Evolutionary conservation across 768 basidiomycete species (phyloP), one percentile per base, ranked within the genome.

Genomic region (Rossbeevera mucosa): DNA sequence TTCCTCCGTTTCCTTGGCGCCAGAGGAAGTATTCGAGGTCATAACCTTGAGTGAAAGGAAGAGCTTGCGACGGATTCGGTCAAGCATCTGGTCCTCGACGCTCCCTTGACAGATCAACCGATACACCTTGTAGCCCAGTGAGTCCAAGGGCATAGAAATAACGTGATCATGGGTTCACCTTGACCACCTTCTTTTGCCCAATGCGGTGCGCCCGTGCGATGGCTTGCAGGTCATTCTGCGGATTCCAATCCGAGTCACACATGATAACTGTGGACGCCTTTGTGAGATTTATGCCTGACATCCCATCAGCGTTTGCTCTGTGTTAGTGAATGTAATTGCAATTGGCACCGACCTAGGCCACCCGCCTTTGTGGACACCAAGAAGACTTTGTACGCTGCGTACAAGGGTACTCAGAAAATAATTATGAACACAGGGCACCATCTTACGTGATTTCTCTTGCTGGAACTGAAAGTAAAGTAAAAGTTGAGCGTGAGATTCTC

Each of bases 151-250:
- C 11, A 21, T 24, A 6, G 42, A 28, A 8, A 31, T 30, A 16
- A 2, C 13, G 20, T 29, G 20, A 24, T 2, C 2, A 29, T 9
- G 5, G 11, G 25, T 60, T 22, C 59, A 81, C 81, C 65, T 85
- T 80, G 54, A 89, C 87, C 22, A 72, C 71, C 60, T 86, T 86
- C 47, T 79, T 86, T 64, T 89, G 87, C 6, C 87, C 87, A 49
- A 88, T 86, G 9, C 90, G 80, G 65, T 91, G 90, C 0, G 90
- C 90, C 38, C 90, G 77, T 21, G 90, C 90, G 66, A 91, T 89
- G 0, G 90, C 90, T 68, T 91, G 89, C 6, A 91, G 70, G 64
- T 92, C 90, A 64, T 88, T 91, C 66, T 90, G 80, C 14, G 81
- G 81, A 64, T 82, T 82, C 80, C 81, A 82, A 43, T 81, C 80